phyloP scores from a whole-genome alignment of 2,329 filamentous ascomycete species.

The Didymella exigua region DNA sequence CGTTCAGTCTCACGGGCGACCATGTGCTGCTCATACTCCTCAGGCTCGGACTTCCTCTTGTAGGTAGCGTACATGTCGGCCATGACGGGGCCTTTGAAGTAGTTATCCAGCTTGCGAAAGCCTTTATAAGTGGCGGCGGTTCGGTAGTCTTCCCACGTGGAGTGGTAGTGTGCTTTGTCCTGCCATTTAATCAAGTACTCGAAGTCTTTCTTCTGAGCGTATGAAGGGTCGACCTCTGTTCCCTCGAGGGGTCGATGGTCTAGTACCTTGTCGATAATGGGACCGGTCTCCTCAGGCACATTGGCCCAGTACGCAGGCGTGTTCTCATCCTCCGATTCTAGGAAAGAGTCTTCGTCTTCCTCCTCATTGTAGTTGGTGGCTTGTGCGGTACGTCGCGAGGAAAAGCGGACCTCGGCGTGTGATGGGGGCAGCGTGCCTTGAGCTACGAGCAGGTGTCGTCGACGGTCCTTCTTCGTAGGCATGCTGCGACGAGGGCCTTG shows the following conservation, averaged over 20 bases:
- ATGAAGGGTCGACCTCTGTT: conserved; percentile 44
- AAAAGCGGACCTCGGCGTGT: conserved; percentile 86
- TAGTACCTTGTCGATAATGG: conserved; percentile 88
- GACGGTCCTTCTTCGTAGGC: conserved; percentile 74
- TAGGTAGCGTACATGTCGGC: conserved; percentile 73
- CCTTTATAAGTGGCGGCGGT: conserved; percentile 78
- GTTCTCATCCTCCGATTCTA: conserved; percentile 64
- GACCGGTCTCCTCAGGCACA: conserved; percentile 75
- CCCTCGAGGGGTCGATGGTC: conserved; percentile 81
- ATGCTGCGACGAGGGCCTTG: conserved; percentile 73
- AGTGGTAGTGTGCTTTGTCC: conserved; percentile 90
- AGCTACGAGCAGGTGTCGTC: conserved; percentile 70
- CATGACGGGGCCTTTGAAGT: conserved; percentile 81
- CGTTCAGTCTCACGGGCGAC: conserved; percentile 92
- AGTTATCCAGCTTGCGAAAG: conserved; percentile 90
- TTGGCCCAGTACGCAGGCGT: conserved; percentile 73
- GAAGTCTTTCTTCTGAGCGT: conserved; percentile 71
- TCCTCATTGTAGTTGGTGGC: conserved; percentile 72
- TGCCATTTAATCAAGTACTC: conserved; percentile 97
- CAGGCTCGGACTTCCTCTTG: conserved; percentile 66
- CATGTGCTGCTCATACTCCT: conserved; percentile 91
- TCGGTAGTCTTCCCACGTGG: conserved; percentile 88
- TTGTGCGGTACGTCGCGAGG: conserved; percentile 81
- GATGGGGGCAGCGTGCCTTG: conserved; percentile 66
- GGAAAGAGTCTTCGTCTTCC: conserved; percentile 62